These are phyloP conservation scores for Asterophora lycoperdoides DNA, from an alignment of 768 basidiomycete genomes.

Conservation along the genomic window DNA sequence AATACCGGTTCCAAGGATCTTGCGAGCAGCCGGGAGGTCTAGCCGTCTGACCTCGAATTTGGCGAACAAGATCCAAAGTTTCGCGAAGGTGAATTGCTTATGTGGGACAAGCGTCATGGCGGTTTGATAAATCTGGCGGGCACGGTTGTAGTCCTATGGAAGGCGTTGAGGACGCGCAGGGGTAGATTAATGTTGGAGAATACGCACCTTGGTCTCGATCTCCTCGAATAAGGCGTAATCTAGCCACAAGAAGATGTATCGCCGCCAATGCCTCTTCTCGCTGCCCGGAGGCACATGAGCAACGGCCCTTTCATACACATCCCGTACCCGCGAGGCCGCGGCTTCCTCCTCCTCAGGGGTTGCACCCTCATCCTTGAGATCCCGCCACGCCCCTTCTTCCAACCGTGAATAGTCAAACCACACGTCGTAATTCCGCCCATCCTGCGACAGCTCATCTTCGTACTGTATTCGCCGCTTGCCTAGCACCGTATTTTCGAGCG, in stretches of 20 bases:
- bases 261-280: slow-evolving; percentile 89
- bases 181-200: background rate
- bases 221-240: slow-evolving; percentile 98
- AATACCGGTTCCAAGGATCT: slow-evolving; percentile 83
- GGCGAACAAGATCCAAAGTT: slow-evolving; percentile 91
- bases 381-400: slow-evolving; percentile 82
- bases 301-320: slow-evolving; percentile 94
- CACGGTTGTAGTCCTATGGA: slow-evolving; percentile 71
- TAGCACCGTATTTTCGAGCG: slow-evolving; percentile 89
- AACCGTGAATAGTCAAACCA: slow-evolving; percentile 97
- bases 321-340: slow-evolving; percentile 67
- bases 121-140: slow-evolving; percentile 90
- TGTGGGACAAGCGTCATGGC: slow-evolving; percentile 88
- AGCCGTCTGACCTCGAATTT: slow-evolving; percentile 86
- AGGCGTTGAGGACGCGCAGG: background rate
- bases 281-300: slow-evolving; percentile 91
- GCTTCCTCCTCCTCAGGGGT: slow-evolving; percentile 66
- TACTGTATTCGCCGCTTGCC: slow-evolving; percentile 99
- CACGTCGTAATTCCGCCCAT: slow-evolving; percentile 92
- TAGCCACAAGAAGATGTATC: slow-evolving; percentile 91
- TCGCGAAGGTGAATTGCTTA: slow-evolving; percentile 96
- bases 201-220: slow-evolving; percentile 80
- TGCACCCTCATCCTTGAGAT: slow-evolving; percentile 71
- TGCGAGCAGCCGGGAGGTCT: slow-evolving; percentile 80
- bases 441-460: slow-evolving; percentile 90